phyloP scores from a whole-genome alignment of 257 asterid species.

The Agastache rugosa region DNA sequence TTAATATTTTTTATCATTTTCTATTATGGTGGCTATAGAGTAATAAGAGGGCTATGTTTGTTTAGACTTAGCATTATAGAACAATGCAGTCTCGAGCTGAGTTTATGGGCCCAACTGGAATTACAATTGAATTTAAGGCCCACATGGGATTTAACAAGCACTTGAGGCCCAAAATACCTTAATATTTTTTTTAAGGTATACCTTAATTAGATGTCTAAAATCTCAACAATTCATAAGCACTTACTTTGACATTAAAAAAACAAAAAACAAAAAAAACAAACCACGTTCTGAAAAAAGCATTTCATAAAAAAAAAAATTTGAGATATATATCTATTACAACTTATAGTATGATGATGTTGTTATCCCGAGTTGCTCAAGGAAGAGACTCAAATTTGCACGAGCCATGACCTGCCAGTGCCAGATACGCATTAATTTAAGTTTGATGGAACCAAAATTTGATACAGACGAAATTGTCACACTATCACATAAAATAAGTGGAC shows the following conservation, averaged over 20 bases:
- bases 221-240: too few relatives aligned
- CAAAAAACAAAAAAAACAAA: too few relatives aligned
- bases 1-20: too few relatives aligned
- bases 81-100: background rate
- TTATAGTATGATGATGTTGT: conserved; percentile 20
- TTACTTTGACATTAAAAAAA: too few relatives aligned
- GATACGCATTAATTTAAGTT: background rate
- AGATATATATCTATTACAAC: too few relatives aligned
- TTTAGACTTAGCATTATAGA: too few relatives aligned
- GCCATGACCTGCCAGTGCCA: conserved; percentile 72
- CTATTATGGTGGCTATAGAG: too few relatives aligned
- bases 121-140: background rate
- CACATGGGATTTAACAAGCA: background rate
- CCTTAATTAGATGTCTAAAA: too few relatives aligned
- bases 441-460: background rate
- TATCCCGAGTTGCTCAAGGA: conserved; percentile 41
- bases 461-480: background rate
- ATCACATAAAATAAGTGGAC: background rate
- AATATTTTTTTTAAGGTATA: too few relatives aligned
- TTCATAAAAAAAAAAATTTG: conserved; percentile 19
- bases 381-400: conserved; percentile 71
- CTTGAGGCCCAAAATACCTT: background rate
- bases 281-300: background rate
- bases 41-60: too few relatives aligned
- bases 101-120: background rate